These are phyloP conservation scores for Neurospora sublineolata DNA, from an alignment of 495 filamentous ascomycete species.

Conservation along the genomic window DNA sequence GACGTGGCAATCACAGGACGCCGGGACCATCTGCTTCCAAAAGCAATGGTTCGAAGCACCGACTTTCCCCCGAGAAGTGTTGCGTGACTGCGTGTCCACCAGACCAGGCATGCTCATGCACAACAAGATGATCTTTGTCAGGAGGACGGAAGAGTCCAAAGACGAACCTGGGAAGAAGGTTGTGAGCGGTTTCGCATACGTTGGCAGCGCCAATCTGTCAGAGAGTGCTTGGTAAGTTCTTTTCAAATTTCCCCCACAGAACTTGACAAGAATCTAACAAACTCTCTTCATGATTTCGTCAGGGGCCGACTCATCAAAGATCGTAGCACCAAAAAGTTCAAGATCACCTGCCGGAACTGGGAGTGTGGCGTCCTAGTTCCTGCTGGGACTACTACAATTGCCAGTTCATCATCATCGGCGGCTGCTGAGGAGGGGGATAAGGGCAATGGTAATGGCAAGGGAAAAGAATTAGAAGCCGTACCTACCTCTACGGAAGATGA, in stretches of 20 bases:
- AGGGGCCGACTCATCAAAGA: slow-evolving; percentile 52
- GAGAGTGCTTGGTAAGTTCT: slow-evolving; percentile 79
- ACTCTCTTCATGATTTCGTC: neutral
- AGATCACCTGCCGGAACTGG: slow-evolving; percentile 86
- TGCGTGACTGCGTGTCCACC: slow-evolving; percentile 64
- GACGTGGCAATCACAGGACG: slow-evolving; percentile 25
- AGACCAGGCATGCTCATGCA: slow-evolving; percentile 70
- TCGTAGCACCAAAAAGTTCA: slow-evolving; percentile 46
- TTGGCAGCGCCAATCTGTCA: slow-evolving; percentile 86
- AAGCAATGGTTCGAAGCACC: slow-evolving; percentile 51
- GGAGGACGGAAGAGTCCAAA: slow-evolving; percentile 21
- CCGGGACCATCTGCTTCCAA: slow-evolving; percentile 73
- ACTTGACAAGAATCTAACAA: neutral
- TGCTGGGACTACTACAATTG: slow-evolving; percentile 10
- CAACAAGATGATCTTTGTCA: slow-evolving; percentile 70
- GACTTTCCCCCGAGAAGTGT: slow-evolving; percentile 55
- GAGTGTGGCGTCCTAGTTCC: slow-evolving; percentile 83
- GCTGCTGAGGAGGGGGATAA: neutral
- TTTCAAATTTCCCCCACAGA: neutral
- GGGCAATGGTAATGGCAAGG: neutral
- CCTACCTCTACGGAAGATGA: neutral
- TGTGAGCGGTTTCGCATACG: slow-evolving; percentile 55
- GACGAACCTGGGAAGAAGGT: neutral
- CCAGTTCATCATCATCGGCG: slow-evolving; percentile 2
- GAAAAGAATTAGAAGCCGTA: neutral